Conservation (phyloP, 805 yeast species). For the Vanderwaltozyma verrucispora region DNA sequence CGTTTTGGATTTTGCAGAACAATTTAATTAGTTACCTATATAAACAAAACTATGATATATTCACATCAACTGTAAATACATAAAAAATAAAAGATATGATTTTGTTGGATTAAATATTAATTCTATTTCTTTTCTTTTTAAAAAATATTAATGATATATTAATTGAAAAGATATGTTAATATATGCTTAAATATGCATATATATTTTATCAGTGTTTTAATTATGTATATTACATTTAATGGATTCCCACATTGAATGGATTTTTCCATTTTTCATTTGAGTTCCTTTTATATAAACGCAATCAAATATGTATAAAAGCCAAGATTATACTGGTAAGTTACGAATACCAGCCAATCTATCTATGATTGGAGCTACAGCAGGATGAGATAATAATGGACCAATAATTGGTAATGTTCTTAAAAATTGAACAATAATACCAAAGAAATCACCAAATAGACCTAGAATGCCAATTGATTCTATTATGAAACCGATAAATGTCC, state of each 20-base stretch:
- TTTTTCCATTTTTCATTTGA: too few relatives aligned
- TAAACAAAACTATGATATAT: background rate
- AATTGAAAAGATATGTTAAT: too few relatives aligned
- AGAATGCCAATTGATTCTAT: constrained; percentile 84
- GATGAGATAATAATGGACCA: constrained; percentile 77
- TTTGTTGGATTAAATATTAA: too few relatives aligned
- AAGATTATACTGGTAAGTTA: constrained; percentile 47
- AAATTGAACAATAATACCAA: constrained; percentile 79
- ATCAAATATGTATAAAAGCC: background rate
- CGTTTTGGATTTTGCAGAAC: constrained; percentile 36
- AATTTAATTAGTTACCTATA: background rate
- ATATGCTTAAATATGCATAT: too few relatives aligned
- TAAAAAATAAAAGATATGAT: background rate
- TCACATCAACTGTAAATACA: background rate
- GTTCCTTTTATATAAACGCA: too few relatives aligned
- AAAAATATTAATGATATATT: too few relatives aligned
- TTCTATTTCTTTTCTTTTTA: too few relatives aligned
- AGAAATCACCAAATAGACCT: constrained; percentile 86
- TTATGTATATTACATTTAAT: too few relatives aligned
- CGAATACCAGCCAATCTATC: constrained; percentile 59
- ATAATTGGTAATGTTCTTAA: constrained; percentile 78
- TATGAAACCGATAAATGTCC: constrained; percentile 76
- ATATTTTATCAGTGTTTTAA: too few relatives aligned
- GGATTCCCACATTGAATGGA: too few relatives aligned
- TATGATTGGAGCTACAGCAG: constrained; percentile 65